These are phyloP conservation scores for Dalechampia spathulata DNA, from an alignment of 441 rosid genomes.

Conservation along the genomic window DNA sequence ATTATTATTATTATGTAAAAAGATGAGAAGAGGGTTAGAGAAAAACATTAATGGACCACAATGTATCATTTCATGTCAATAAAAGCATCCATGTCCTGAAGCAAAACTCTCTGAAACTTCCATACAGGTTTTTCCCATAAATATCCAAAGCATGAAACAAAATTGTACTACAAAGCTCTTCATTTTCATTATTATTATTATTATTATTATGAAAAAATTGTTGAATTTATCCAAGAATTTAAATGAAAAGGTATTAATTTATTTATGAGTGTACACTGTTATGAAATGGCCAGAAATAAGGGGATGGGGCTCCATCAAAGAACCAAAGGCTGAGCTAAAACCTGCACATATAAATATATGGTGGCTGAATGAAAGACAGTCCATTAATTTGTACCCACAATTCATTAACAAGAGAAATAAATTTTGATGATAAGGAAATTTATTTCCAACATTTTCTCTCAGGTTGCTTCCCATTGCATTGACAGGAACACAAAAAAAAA, in stretches of 20 bases:
- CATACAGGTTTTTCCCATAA: neutral
- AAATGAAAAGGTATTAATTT: too few relatives aligned
- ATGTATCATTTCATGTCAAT: neutral
- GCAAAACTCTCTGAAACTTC: neutral
- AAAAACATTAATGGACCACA: constrained; percentile 9
- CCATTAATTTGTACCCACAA: constrained; percentile 15
- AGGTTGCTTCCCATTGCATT: constrained; percentile 33
- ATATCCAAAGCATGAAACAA: constrained; percentile 1
- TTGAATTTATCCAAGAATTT: neutral
- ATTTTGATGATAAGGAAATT: constrained; percentile 20
- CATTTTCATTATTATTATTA: neutral
- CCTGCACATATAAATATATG: too few relatives aligned
- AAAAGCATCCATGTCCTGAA: constrained; percentile 7
- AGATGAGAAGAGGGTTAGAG: neutral
- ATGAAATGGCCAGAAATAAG: neutral
- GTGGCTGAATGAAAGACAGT: constrained; percentile 16
- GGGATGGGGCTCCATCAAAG: constrained; percentile 28
- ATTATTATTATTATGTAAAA: neutral
- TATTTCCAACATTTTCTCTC: constrained; percentile 28
- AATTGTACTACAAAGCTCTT: neutral
- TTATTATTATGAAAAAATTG: neutral
- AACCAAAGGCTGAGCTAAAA: constrained; percentile 10
- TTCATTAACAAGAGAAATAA: constrained; percentile 19
- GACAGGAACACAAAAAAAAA: constrained; percentile 19
- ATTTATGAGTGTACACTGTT: constrained; percentile 1